These are phyloP conservation scores for Scheffersomyces lignicola DNA, from an alignment of 1,139 yeast genomes.

Conservation along the genomic window DNA sequence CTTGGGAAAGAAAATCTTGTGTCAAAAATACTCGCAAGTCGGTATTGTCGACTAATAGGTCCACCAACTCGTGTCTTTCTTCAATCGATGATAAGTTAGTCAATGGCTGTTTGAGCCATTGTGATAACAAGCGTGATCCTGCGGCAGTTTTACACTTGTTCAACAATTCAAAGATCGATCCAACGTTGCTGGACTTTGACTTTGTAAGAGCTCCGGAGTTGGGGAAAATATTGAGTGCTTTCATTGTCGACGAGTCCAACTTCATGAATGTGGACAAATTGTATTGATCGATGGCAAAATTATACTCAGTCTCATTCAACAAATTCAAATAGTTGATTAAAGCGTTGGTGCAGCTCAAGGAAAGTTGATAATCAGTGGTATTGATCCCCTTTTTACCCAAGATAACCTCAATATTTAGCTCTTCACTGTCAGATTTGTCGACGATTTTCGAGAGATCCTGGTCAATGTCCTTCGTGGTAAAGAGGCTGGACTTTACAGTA, in stretches of 20 bases:
- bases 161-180: conserved; percentile 74
- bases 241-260: conserved; percentile 85
- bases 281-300: conserved; percentile 61
- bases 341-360: conserved; percentile 58
- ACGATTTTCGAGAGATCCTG: conserved; percentile 61
- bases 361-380: conserved; percentile 30
- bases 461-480: conserved; percentile 63
- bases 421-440: conserved; percentile 20
- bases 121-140: conserved; percentile 82
- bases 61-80: conserved; percentile 73
- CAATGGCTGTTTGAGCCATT: conserved; percentile 95
- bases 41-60: conserved; percentile 67
- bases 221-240: conserved; percentile 86
- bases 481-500: conserved; percentile 55
- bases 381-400: conserved; percentile 61
- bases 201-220: conserved; percentile 39
- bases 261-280: conserved; percentile 79
- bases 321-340: conserved; percentile 64
- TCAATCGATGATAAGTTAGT: conserved; percentile 59
- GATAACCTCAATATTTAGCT: conserved; percentile 44
- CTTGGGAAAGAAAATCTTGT: conserved; percentile 64
- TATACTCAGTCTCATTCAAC: conserved; percentile 46
- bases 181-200: conserved; percentile 38
- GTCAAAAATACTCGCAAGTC: conserved; percentile 65
- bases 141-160: conserved; percentile 86